Percentiles rank a stretch among this genome's conserved stretches.
Evolutionary conservation across 768 basidiomycete genomes (phyloP).

Genomic region (Panaeolus cyanescens): DNA sequence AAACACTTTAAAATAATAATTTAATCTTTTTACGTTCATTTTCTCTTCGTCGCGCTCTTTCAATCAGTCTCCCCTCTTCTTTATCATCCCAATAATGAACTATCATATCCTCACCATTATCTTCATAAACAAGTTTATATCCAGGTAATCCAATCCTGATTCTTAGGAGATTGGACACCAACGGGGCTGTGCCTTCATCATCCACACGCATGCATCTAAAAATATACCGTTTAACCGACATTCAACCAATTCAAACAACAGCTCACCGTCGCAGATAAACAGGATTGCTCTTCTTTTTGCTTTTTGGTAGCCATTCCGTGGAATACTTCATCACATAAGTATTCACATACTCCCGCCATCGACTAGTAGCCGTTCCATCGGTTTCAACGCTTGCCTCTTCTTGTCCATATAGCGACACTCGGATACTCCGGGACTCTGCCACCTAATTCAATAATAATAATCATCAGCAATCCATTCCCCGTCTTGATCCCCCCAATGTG

Average conservation of each 20-base stretch:
- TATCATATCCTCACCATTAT: slow-evolving; percentile 59
- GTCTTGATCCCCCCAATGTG: not conserved
- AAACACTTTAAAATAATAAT: slow-evolving; percentile 21
- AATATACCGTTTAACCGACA: slow-evolving; percentile 36
- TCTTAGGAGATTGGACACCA: slow-evolving; percentile 37
- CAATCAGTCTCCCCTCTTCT: slow-evolving; percentile 27
- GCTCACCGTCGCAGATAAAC: slow-evolving; percentile 67
- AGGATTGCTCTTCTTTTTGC: slow-evolving; percentile 33
- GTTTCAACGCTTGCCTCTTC: slow-evolving; percentile 69
- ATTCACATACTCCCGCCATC: slow-evolving; percentile 78
- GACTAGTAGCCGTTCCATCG: slow-evolving; percentile 46
- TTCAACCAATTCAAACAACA: slow-evolving; percentile 26
- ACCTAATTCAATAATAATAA: slow-evolving; percentile 41
- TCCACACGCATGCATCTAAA: slow-evolving; percentile 50
- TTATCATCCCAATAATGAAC: slow-evolving; percentile 39
- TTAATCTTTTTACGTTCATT: slow-evolving; percentile 58
- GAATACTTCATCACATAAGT: slow-evolving; percentile 71
- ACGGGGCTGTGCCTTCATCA: slow-evolving; percentile 43
- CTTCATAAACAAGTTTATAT: slow-evolving; percentile 74
- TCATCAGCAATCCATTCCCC: not conserved
- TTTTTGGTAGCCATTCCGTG: slow-evolving; percentile 68
- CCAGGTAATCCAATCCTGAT: slow-evolving; percentile 59
- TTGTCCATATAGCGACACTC: slow-evolving; percentile 58
- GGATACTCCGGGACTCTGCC: slow-evolving; percentile 52
- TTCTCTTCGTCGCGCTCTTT: slow-evolving; percentile 45